These are phyloP conservation scores for Cladosporium sp. DNA, from an alignment of 2,329 filamentous ascomycete species.

Conservation along the genomic window DNA sequence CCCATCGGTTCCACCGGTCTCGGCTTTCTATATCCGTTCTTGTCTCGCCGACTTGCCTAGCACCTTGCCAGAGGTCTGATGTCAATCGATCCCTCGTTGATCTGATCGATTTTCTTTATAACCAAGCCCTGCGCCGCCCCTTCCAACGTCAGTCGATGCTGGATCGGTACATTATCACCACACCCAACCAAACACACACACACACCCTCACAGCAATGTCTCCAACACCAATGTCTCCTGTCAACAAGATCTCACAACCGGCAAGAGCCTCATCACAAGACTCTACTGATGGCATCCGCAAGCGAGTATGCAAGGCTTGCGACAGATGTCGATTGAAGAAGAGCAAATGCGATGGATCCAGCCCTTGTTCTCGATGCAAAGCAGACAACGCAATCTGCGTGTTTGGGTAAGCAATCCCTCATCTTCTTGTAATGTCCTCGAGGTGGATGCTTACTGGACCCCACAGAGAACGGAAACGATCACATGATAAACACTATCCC, in stretches of 20 bases:
- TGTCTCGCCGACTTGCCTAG: background rate
- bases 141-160: background rate
- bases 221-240: constrained; percentile 17
- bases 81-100: constrained; percentile 7
- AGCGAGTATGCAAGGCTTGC: constrained; percentile 63
- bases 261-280: constrained; percentile 23
- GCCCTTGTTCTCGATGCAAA: constrained; percentile 57
- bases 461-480: constrained; percentile 55
- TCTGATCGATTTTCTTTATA: constrained; percentile 1
- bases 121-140: background rate
- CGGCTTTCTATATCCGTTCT: constrained; percentile 10
- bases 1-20: constrained; percentile 1
- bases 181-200: background rate
- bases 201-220: constrained; percentile 7
- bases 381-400: constrained; percentile 61
- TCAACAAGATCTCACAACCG: constrained; percentile 21
- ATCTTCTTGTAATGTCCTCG: background rate
- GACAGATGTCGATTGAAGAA: constrained; percentile 63
- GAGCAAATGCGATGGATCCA: constrained; percentile 62
- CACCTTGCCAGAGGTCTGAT: constrained; percentile 7
- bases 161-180: background rate
- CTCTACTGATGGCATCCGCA: constrained; percentile 37
- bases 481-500: constrained; percentile 63
- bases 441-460: constrained; percentile 7
- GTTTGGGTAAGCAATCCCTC: constrained; percentile 43